phyloP scores from a whole-genome alignment of 2,329 filamentous ascomycete species.

The Colletotrichum horii region DNA sequence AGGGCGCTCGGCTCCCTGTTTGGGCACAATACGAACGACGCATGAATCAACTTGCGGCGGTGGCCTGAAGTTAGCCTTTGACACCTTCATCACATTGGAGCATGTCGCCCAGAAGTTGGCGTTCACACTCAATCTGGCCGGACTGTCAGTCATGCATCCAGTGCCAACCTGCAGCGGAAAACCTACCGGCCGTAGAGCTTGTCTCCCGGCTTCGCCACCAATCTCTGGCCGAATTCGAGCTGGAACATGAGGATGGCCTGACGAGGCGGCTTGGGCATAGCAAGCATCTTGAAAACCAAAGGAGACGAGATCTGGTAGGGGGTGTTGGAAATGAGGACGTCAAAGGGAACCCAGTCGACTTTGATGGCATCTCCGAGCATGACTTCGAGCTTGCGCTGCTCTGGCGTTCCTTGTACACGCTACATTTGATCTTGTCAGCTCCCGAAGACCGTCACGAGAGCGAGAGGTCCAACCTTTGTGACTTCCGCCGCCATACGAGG shows the following conservation, averaged over 20 bases:
- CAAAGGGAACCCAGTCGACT: slow-evolving; percentile 65
- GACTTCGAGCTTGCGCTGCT: slow-evolving; percentile 84
- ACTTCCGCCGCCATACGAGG: slow-evolving; percentile 96
- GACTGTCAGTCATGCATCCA: not conserved
- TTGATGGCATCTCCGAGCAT: slow-evolving; percentile 79
- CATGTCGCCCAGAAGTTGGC: slow-evolving; percentile 25
- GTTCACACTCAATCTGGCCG: slow-evolving; percentile 21
- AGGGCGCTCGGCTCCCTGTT: slow-evolving; percentile 76
- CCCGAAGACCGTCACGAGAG: slow-evolving; percentile 27
- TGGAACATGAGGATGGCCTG: slow-evolving; percentile 95
- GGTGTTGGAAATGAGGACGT: slow-evolving; percentile 78
- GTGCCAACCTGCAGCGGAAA: slow-evolving; percentile 32
- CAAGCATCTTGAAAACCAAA: slow-evolving; percentile 87
- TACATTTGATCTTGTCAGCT: slow-evolving; percentile 72
- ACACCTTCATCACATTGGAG: slow-evolving; percentile 24
- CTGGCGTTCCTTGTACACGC: slow-evolving; percentile 87
- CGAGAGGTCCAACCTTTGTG: slow-evolving; percentile 64
- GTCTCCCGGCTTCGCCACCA: slow-evolving; percentile 76
- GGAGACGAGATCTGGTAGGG: slow-evolving; percentile 87
- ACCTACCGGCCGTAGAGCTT: slow-evolving; percentile 61
- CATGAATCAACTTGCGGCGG: slow-evolving; percentile 92
- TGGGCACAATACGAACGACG: slow-evolving; percentile 88
- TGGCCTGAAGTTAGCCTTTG: slow-evolving; percentile 81
- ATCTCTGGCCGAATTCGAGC: slow-evolving; percentile 88
- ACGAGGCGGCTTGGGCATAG: slow-evolving; percentile 80